These are phyloP conservation scores for Triticum aestivum DNA, from an alignment of 176 grass and related monocot genomes.

Conservation along the genomic window IWGSC_CS_RefSeq_v2.1 NC_057812.1:502777994-502778493, in stretches of 20 bases:
- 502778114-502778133: neutral
- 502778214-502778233: conserved; percentile 1
- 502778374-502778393: neutral
- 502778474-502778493: no score
- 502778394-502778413: neutral
- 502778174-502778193: conserved; percentile 85
- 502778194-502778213: conserved; percentile 81
- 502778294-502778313: neutral
- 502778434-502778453: no score
- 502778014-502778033: conserved; percentile 92
- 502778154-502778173: conserved; percentile 98
- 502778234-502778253: conserved; percentile 7
- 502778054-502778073: conserved; percentile 85
- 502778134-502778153: conserved; percentile 55
- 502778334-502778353: neutral
- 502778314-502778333: neutral
- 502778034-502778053: conserved; percentile 91
- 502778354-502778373: neutral
- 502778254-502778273: neutral
- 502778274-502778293: neutral
- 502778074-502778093: conserved; percentile 14
- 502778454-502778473: no score
- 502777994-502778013: conserved; percentile 91
- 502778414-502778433: neutral
- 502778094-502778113: neutral